Conservation (phyloP, 2,329 filamentous ascomycete species). For the Spiromastix sp. region DNA sequence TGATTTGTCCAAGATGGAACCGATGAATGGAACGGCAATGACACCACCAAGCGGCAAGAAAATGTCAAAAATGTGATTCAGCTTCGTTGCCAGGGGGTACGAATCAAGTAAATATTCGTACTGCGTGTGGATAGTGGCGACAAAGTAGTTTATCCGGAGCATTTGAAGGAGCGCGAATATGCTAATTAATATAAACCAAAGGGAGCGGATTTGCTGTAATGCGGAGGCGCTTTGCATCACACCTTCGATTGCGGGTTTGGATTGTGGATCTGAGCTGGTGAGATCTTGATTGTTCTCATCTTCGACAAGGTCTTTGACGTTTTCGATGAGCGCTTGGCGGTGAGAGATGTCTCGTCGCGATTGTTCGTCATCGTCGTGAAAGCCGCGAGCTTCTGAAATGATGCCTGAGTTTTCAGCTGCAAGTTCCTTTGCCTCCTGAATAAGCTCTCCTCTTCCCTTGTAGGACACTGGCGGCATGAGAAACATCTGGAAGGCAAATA, state of each 20-base stretch:
- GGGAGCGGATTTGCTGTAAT: constrained; percentile 60
- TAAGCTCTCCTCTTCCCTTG: constrained; percentile 75
- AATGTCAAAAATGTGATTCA: constrained; percentile 79
- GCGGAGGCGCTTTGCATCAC: constrained; percentile 67
- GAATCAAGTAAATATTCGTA: constrained; percentile 66
- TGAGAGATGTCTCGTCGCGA: constrained; percentile 40
- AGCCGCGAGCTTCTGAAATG: no score
- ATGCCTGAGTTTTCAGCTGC: constrained; percentile 47
- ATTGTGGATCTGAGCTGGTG: constrained; percentile 45
- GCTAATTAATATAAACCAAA: constrained; percentile 77
- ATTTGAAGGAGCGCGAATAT: constrained; percentile 65
- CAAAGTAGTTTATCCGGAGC: constrained; percentile 79
- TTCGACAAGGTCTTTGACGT: constrained; percentile 50
- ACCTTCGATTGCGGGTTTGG: constrained; percentile 69
- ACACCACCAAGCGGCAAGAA: constrained; percentile 74
- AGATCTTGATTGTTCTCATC: constrained; percentile 59
- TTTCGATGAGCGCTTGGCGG: constrained; percentile 40
- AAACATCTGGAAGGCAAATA: constrained; percentile 56
- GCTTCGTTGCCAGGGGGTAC: constrained; percentile 48
- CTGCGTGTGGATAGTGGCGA: constrained; percentile 70
- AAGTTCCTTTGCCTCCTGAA: constrained; percentile 55
- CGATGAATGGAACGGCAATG: constrained; percentile 74
- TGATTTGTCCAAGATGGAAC: constrained; percentile 64
- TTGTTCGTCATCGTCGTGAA: constrained; percentile 43
- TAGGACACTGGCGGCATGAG: constrained; percentile 68